These are phyloP conservation scores for Xylariaceae sp. DNA, from an alignment of 2,329 filamentous ascomycete genomes.

Conservation along the genomic window DNA sequence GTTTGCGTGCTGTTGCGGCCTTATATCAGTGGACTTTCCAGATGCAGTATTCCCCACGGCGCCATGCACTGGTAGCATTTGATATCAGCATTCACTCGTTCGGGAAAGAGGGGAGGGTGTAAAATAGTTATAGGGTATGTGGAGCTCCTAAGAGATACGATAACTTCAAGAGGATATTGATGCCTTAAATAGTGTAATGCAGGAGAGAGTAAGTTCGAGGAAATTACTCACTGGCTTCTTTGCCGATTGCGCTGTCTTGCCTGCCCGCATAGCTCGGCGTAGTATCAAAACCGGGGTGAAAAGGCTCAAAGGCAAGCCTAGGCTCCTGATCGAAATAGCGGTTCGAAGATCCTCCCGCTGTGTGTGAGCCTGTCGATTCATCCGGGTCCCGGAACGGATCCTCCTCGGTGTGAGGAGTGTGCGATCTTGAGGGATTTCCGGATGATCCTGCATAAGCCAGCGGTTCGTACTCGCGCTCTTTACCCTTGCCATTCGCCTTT, in stretches of 20 bases:
- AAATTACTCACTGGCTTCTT: slow-evolving; percentile 43
- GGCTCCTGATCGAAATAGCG: slow-evolving; percentile 36
- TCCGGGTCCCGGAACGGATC: slow-evolving; percentile 48
- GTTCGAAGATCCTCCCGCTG: slow-evolving; percentile 30
- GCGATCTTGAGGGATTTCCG: slow-evolving; percentile 41
- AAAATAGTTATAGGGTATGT: too few relatives aligned
- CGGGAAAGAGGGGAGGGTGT: too few relatives aligned
- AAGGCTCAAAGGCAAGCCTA: slow-evolving; percentile 43
- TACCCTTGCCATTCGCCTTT: slow-evolving; percentile 34
- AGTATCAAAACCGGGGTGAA: slow-evolving; percentile 44
- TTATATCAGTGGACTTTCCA: slow-evolving; percentile 13
- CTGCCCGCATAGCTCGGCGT: slow-evolving; percentile 46
- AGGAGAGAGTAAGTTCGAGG: not conserved
- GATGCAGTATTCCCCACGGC: slow-evolving; percentile 36
- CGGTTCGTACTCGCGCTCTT: slow-evolving; percentile 44
- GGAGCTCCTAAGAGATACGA: too few relatives aligned
- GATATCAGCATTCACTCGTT: slow-evolving; percentile 5
- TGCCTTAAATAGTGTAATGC: not conserved
- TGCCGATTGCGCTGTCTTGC: slow-evolving; percentile 51
- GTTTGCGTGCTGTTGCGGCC: not conserved
- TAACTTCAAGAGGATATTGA: too few relatives aligned
- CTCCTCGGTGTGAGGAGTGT: slow-evolving; percentile 39
- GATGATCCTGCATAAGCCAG: slow-evolving; percentile 31
- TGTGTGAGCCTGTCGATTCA: slow-evolving; percentile 29
- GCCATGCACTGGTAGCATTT: slow-evolving; percentile 45